Evolutionary conservation across 768 basidiomycete genomes (phyloP).

Genomic region (Kwoniella mangroviensis): DNA sequence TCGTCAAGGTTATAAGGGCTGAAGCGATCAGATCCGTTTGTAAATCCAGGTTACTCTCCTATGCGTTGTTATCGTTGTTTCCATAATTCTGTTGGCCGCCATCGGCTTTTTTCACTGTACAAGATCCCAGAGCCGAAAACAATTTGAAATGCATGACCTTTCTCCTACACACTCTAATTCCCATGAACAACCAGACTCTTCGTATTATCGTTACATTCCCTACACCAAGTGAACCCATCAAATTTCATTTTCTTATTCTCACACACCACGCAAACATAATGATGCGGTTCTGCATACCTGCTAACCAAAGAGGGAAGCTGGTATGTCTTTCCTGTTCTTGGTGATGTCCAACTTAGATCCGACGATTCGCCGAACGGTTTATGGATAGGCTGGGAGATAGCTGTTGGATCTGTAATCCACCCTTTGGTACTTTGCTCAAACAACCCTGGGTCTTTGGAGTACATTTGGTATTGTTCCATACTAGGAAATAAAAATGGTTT

Average conservation of each 20-base stretch:
- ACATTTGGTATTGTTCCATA: not conserved
- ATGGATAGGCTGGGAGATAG: not conserved
- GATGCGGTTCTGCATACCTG: not conserved
- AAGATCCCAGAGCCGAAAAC: no score
- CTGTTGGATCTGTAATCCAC: not conserved
- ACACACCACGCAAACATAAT: conserved; percentile 5
- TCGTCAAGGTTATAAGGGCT: no score
- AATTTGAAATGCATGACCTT: no score
- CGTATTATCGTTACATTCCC: conserved; percentile 5
- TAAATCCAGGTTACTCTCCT: no score
- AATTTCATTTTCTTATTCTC: conserved; percentile 1
- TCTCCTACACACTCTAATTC: not conserved
- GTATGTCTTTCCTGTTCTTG: conserved; percentile 6
- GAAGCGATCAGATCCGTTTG: no score
- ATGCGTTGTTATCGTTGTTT: no score
- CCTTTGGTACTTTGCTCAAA: not conserved
- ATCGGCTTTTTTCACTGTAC: no score
- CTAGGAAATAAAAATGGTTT: not conserved
- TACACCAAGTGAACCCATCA: conserved; percentile 2
- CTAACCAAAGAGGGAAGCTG: not conserved
- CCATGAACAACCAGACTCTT: not conserved
- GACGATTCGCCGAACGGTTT: conserved; percentile 7
- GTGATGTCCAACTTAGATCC: conserved; percentile 7
- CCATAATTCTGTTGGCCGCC: no score
- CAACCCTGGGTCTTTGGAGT: not conserved